A percentile compares a stretch with the other conserved stretches of the same genome.
These are phyloP conservation scores for Salix udensis DNA, from an alignment of 345 rosid genomes.

Conservation along the genomic window DNA sequence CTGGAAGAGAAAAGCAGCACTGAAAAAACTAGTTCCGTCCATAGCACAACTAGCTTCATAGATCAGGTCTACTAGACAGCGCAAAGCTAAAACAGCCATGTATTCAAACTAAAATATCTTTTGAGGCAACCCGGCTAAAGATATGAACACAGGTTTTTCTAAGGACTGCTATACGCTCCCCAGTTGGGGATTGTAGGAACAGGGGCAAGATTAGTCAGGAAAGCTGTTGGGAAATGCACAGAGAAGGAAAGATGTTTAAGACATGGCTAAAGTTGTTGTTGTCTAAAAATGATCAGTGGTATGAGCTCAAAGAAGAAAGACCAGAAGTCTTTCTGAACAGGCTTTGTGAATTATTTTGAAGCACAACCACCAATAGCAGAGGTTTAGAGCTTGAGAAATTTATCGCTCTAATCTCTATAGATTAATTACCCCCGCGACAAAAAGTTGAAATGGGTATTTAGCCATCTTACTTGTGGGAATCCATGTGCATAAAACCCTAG, in stretches of 20 bases:
- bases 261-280: not conserved
- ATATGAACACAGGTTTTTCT: not conserved
- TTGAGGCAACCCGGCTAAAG: not conserved
- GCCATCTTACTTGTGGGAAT: constrained; percentile 65
- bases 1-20: not conserved
- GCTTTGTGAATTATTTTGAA: not conserved
- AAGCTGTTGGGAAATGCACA: not conserved
- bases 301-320: not conserved
- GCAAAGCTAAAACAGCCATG: not conserved
- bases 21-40: not conserved
- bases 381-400: not conserved
- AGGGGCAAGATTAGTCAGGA: not conserved
- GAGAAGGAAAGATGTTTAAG: not conserved
- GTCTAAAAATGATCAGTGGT: not conserved
- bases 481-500: constrained; percentile 67
- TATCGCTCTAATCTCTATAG: not conserved
- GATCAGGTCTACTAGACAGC: not conserved
- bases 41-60: not conserved
- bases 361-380: not conserved
- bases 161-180: not conserved
- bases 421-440: not conserved
- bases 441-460: not conserved
- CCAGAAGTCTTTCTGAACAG: not conserved
- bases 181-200: not conserved
- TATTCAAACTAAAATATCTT: not conserved